Percentiles rank a stretch among this genome's conserved stretches.
phyloP scores from a whole-genome alignment of 768 basidiomycete species.

The Boletus fagicola region DNA sequence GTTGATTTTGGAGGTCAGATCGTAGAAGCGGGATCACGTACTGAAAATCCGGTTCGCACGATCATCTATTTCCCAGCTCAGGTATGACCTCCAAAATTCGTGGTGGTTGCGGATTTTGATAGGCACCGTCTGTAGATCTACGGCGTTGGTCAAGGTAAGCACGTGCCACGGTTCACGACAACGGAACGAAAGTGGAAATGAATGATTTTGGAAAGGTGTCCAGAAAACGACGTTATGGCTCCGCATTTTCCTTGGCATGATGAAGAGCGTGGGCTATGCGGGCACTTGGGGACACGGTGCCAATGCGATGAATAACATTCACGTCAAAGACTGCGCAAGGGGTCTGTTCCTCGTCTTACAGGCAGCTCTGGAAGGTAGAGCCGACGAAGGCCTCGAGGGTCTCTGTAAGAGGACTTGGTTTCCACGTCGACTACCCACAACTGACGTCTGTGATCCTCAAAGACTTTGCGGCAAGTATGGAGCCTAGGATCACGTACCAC shows the following conservation, averaged over 20 bases:
- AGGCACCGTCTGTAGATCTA: constrained; percentile 35
- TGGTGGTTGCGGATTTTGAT: neutral
- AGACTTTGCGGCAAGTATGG: constrained; percentile 38
- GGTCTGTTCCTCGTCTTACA: constrained; percentile 38
- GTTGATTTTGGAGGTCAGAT: constrained; percentile 25
- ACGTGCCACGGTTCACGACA: neutral
- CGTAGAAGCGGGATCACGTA: constrained; percentile 40
- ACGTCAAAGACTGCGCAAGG: constrained; percentile 40
- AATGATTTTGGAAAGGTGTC: constrained; percentile 24
- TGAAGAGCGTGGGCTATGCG: constrained; percentile 32
- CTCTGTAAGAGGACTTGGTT: constrained; percentile 32
- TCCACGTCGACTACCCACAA: no score
- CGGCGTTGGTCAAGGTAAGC: constrained; percentile 40
- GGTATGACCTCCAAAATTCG: constrained; percentile 11
- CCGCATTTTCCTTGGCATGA: constrained; percentile 36
- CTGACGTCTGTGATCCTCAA: neutral
- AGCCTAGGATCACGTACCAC: constrained; percentile 29
- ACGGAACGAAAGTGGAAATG: neutral
- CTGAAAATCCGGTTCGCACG: constrained; percentile 42
- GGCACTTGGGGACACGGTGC: constrained; percentile 45
- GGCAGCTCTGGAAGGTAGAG: constrained; percentile 40
- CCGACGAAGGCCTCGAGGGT: constrained; percentile 42
- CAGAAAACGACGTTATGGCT: constrained; percentile 39
- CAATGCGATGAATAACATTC: constrained; percentile 39
- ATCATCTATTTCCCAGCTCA: constrained; percentile 41